Percentiles rank a stretch among this genome's conserved stretches.
These are phyloP conservation scores for Anisogramma anomala DNA, from an alignment of 2,329 filamentous ascomycete species.

Conservation along the genomic window DNA sequence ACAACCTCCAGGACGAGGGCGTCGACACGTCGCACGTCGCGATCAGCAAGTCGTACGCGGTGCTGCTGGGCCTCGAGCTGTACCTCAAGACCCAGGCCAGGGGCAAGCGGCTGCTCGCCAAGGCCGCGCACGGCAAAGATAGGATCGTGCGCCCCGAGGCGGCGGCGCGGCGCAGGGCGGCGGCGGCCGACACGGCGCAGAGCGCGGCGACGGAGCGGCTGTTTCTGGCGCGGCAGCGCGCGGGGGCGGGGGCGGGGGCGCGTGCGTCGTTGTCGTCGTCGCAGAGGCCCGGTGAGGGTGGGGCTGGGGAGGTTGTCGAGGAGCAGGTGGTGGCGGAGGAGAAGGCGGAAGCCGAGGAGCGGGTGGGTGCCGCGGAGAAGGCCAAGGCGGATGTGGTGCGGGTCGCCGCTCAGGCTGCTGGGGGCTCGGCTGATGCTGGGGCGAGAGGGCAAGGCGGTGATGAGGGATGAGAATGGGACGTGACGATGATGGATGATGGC, in stretches of 20 bases:
- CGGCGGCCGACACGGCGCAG: conserved; percentile 47
- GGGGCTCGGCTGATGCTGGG: neutral
- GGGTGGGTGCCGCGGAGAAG: neutral
- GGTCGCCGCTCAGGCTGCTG: neutral
- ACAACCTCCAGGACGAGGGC: conserved; percentile 56
- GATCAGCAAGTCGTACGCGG: conserved; percentile 70
- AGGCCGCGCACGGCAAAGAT: conserved; percentile 41
- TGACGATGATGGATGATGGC: neutral
- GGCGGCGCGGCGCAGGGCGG: conserved; percentile 44
- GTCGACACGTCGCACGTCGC: conserved; percentile 71
- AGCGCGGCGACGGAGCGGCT: conserved; percentile 41
- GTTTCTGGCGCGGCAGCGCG: conserved; percentile 28
- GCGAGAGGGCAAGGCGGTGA: neutral
- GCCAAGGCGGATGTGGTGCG: neutral
- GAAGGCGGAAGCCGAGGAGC: neutral
- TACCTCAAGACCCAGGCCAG: conserved; percentile 60
- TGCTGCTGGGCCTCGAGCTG: conserved; percentile 70
- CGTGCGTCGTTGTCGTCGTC: conserved; percentile 18
- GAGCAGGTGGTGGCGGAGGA: conserved; percentile 15
- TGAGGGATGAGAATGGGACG: neutral
- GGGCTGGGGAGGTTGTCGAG: conserved; percentile 19
- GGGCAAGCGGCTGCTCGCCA: conserved; percentile 43
- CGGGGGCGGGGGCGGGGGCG: conserved; percentile 22
- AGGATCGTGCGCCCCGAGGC: conserved; percentile 52
- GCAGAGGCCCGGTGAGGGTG: conserved; percentile 1